These are phyloP conservation scores for Trametes versicolor DNA, from an alignment of 1,284 basidiomycete genomes.

Conservation along the genomic window DNA sequence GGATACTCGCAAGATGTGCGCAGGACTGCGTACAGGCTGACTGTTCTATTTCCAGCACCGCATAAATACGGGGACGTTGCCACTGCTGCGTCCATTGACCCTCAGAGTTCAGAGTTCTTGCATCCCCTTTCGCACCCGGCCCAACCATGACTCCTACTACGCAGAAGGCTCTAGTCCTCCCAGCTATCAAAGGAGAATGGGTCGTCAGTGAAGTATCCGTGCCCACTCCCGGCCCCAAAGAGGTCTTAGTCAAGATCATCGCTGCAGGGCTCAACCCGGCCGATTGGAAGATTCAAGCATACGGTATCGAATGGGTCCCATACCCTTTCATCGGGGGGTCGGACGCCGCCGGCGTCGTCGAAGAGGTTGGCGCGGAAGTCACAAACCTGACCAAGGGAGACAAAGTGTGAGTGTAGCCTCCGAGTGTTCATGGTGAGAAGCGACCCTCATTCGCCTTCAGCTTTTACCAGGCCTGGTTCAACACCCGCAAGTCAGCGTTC, in stretches of 20 bases:
- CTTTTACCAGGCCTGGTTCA: constrained; percentile 28
- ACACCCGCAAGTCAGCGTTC: constrained; percentile 38
- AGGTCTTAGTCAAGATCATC: constrained; percentile 41
- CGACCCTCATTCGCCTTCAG: too few species aligned
- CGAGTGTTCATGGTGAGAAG: constrained; percentile 33
- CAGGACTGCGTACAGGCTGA: too few species aligned
- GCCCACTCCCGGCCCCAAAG: neutral
- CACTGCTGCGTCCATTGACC: too few species aligned
- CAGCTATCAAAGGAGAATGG: too few species aligned
- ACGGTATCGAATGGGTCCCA: constrained; percentile 21
- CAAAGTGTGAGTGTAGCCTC: constrained; percentile 20
- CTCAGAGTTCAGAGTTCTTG: too few species aligned
- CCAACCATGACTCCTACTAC: too few species aligned
- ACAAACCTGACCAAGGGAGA: constrained; percentile 63
- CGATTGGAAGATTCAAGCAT: constrained; percentile 50
- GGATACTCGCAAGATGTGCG: too few species aligned
- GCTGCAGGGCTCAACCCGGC: constrained; percentile 53
- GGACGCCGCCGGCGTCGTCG: constrained; percentile 68
- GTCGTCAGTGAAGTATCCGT: neutral
- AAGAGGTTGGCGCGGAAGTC: constrained; percentile 62
- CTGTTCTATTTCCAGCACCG: too few species aligned
- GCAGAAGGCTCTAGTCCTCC: too few species aligned
- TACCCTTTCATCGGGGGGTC: constrained; percentile 61
- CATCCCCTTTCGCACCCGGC: too few species aligned
- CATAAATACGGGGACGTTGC: too few species aligned